phyloP scores from a whole-genome alignment of 352 stramenopile genomes.

The Globisporangium nunn region DNA sequence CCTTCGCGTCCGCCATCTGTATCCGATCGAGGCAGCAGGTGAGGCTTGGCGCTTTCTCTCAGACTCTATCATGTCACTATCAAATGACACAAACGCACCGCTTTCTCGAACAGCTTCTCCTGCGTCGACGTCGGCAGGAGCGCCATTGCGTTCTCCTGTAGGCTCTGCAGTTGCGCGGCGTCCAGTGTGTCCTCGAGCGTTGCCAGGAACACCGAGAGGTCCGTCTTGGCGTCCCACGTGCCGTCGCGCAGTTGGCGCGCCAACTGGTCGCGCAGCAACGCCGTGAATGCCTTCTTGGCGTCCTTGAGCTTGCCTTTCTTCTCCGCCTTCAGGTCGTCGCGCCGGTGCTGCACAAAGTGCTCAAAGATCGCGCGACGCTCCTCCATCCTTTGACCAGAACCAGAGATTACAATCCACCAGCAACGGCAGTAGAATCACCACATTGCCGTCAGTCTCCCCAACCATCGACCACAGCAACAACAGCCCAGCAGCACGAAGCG shows the following conservation, averaged over 20 bases:
- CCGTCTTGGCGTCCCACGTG: slow-evolving; percentile 38
- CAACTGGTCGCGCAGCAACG: slow-evolving; percentile 44
- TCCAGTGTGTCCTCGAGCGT: slow-evolving; percentile 36
- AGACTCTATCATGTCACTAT: not conserved
- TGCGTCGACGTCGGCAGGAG: slow-evolving; percentile 35
- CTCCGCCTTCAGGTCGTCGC: slow-evolving; percentile 66
- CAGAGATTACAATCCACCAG: not conserved
- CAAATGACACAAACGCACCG: slow-evolving; percentile 9
- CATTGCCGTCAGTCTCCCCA: no score
- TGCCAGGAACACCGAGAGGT: slow-evolving; percentile 45
- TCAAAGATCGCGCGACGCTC: slow-evolving; percentile 75
- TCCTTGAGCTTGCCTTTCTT: slow-evolving; percentile 72
- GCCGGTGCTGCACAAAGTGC: slow-evolving; percentile 65
- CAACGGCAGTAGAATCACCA: not conserved
- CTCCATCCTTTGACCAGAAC: slow-evolving; percentile 45
- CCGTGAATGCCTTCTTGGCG: slow-evolving; percentile 42
- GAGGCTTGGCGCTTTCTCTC: not conserved
- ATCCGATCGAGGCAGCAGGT: not conserved
- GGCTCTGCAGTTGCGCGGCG: slow-evolving; percentile 19
- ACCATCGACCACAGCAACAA: no score
- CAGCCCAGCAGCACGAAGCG: slow-evolving; percentile 1
- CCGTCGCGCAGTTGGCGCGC: slow-evolving; percentile 17
- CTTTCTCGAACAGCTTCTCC: slow-evolving; percentile 50
- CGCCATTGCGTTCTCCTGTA: slow-evolving; percentile 30
- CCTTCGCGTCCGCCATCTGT: slow-evolving; percentile 27